These are phyloP conservation scores for Aphanoascus verrucosus DNA, from an alignment of 2,329 filamentous ascomycete species.

Conservation along the genomic window DNA sequence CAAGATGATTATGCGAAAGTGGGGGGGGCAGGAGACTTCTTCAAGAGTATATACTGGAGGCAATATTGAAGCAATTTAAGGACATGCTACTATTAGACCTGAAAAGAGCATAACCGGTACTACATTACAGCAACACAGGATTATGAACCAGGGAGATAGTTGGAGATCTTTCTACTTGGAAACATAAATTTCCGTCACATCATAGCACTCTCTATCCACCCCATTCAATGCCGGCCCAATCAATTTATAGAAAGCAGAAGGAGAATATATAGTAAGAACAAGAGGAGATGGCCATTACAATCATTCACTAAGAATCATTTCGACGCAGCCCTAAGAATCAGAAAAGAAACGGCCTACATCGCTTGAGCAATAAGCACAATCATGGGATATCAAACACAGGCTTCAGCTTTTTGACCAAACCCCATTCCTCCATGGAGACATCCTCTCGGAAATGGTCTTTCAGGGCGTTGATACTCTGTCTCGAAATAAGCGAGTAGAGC, in stretches of 20 bases:
- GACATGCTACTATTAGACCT: no score
- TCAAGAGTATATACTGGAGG: no score
- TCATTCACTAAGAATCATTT: slow-evolving; percentile 1
- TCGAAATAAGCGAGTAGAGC: slow-evolving; percentile 78
- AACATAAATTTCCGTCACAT: no score
- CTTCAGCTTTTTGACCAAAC: slow-evolving; percentile 90
- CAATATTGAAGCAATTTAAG: no score
- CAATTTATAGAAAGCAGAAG: background rate
- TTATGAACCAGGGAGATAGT: no score
- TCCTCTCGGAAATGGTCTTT: slow-evolving; percentile 92
- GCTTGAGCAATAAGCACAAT: slow-evolving; percentile 17
- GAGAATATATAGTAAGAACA: background rate
- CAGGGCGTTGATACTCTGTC: slow-evolving; percentile 81
- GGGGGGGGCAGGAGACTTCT: no score
- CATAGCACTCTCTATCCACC: no score
- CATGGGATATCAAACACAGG: slow-evolving; percentile 78
- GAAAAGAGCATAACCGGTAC: no score
- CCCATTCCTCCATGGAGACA: slow-evolving; percentile 87
- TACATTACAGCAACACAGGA: no score
- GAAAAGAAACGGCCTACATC: background rate
- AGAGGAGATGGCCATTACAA: background rate
- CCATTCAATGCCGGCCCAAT: background rate
- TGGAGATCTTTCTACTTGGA: no score
- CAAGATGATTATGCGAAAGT: no score
- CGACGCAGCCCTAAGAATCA: background rate